These are phyloP conservation scores for Margaritispora aquatica DNA, from an alignment of 495 filamentous ascomycete genomes.

Conservation along the genomic window DNA sequence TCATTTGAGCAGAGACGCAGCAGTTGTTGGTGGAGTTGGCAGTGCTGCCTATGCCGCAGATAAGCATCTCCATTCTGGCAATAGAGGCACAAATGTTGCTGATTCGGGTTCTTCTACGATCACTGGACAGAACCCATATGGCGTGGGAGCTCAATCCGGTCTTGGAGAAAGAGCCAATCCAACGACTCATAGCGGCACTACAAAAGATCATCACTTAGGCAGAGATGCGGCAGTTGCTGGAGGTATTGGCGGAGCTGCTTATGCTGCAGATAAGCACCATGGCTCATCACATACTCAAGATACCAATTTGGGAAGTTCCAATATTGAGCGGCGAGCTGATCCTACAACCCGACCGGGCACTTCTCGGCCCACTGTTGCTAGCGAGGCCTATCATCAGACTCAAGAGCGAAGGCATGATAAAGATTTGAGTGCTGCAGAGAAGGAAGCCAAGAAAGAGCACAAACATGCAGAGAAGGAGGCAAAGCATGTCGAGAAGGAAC, in stretches of 20 bases:
- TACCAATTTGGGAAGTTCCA: too few relatives aligned
- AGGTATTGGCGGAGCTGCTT: conserved; percentile 5
- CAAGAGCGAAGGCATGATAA: conserved; percentile 14
- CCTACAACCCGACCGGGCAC: too few relatives aligned
- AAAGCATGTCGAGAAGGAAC: conserved; percentile 12
- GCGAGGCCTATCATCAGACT: conserved; percentile 7
- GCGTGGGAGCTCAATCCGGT: neutral
- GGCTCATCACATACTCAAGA: too few relatives aligned
- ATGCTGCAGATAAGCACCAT: conserved; percentile 10
- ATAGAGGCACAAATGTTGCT: neutral
- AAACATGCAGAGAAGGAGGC: conserved; percentile 15
- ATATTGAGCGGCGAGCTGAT: conserved; percentile 4
- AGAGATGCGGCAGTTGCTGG: conserved; percentile 9
- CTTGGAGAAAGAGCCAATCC: neutral
- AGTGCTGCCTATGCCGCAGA: conserved; percentile 2
- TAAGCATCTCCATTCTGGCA: neutral
- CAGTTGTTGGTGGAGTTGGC: too few relatives aligned
- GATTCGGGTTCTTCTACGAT: neutral
- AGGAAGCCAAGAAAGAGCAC: conserved; percentile 15
- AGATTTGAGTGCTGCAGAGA: conserved; percentile 5
- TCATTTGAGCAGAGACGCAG: too few relatives aligned
- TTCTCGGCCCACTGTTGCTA: conserved; percentile 4
- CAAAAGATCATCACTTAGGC: conserved; percentile 14
- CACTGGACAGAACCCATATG: neutral
- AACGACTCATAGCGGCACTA: neutral